Percentiles rank a stretch among this genome's conserved stretches.
These are phyloP conservation scores for Kalmanozyma brasiliensis DNA, from an alignment of 1,284 basidiomycete genomes.

Conservation along the genomic window DNA sequence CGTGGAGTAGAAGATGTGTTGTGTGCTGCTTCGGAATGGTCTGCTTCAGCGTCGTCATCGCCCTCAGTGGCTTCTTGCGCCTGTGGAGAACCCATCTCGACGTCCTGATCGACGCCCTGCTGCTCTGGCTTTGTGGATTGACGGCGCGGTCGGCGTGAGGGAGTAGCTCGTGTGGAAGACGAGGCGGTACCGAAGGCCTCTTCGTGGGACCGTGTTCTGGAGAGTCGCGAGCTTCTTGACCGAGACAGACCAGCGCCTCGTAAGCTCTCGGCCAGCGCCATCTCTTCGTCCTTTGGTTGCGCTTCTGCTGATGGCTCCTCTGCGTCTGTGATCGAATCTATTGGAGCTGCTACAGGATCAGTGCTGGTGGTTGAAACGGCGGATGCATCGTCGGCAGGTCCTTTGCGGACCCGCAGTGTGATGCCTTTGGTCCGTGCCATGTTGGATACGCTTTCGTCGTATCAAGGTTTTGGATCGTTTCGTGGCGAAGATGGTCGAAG, in stretches of 20 bases:
- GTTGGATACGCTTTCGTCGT: background rate
- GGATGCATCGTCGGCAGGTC: constrained; percentile 13
- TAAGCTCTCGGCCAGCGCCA: constrained; percentile 15
- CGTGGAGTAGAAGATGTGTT: constrained; percentile 16
- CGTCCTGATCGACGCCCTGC: constrained; percentile 12
- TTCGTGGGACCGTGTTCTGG: constrained; percentile 31
- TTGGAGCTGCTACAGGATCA: constrained; percentile 1
- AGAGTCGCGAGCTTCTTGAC: constrained; percentile 24
- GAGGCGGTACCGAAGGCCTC: constrained; percentile 20
- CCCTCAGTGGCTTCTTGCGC: constrained; percentile 11
- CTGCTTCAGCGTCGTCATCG: constrained; percentile 10
- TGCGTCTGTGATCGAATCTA: constrained; percentile 2
- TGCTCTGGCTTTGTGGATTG: constrained; percentile 29
- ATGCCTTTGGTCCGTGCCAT: constrained; percentile 49
- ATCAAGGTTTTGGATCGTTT: no score
- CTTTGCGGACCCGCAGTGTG: constrained; percentile 41
- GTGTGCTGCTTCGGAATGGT: constrained; percentile 10
- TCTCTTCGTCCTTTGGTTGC: constrained; percentile 30
- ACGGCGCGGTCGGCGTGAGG: constrained; percentile 37
- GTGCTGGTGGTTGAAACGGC: background rate
- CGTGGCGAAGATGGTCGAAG: no score
- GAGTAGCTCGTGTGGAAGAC: constrained; percentile 17
- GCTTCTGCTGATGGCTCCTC: constrained; percentile 1
- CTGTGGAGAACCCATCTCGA: constrained; percentile 14
- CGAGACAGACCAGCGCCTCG: constrained; percentile 15